phyloP scores from a whole-genome alignment of 768 basidiomycete genomes.

The Phallus indusiatus region DNA sequence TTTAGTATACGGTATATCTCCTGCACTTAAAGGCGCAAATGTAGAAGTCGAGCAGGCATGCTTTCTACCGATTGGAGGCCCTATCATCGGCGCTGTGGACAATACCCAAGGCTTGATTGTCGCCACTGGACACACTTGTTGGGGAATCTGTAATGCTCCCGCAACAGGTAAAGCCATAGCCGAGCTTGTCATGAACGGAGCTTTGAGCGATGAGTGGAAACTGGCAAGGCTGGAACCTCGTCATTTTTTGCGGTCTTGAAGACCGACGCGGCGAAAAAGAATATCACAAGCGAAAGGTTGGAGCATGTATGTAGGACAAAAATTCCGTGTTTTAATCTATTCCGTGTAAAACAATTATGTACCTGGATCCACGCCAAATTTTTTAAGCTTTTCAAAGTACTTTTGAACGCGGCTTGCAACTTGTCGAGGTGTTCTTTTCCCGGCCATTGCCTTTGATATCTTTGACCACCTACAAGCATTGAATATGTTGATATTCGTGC shows the following conservation, averaged over 20 bases:
- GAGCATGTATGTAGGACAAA: not conserved
- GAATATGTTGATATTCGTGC: no score
- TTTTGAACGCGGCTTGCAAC: constrained; percentile 87
- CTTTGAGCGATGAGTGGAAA: constrained; percentile 2
- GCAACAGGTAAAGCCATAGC: constrained; percentile 69
- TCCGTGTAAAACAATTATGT: not conserved
- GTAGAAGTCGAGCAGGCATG: constrained; percentile 61
- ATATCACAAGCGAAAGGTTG: not conserved
- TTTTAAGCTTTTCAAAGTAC: constrained; percentile 77
- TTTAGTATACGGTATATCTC: constrained; percentile 53
- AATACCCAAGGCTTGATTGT: constrained; percentile 54
- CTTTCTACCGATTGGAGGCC: constrained; percentile 67
- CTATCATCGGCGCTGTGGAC: constrained; percentile 59
- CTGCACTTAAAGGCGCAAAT: constrained; percentile 42
- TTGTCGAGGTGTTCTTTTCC: constrained; percentile 66
- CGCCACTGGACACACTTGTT: constrained; percentile 73
- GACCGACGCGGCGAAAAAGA: not conserved
- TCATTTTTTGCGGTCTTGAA: not conserved
- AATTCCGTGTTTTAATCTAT: not conserved
- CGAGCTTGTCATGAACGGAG: constrained; percentile 63
- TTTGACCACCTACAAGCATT: constrained; percentile 53
- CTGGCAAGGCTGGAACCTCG: constrained; percentile 1
- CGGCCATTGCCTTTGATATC: constrained; percentile 76
- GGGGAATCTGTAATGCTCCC: constrained; percentile 78
- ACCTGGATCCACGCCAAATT: constrained; percentile 46